phyloP scores from a whole-genome alignment of 2,329 filamentous ascomycete genomes.

The Hymenoscyphus occultus region DNA sequence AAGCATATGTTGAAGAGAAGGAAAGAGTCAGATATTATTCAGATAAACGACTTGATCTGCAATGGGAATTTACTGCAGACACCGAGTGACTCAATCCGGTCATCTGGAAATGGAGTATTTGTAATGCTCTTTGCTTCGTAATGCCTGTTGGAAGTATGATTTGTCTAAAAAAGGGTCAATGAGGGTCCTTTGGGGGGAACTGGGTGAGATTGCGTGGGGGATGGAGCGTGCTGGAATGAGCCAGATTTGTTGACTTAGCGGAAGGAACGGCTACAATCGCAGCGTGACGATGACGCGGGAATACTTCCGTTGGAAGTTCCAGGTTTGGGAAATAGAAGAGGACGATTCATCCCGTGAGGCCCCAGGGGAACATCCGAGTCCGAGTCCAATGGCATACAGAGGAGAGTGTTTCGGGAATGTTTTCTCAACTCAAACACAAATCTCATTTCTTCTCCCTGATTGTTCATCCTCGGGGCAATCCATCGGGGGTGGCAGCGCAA shows the following conservation, averaged over 20 bases:
- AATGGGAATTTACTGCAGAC: neutral
- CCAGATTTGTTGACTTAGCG: neutral
- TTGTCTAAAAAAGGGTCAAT: neutral
- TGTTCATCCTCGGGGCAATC: neutral
- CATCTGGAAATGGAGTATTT: neutral
- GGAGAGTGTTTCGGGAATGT: neutral
- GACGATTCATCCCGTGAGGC: neutral
- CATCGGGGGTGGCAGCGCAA: neutral
- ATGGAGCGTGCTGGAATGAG: neutral
- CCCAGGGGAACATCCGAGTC: neutral
- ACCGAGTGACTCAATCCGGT: constrained; percentile 3
- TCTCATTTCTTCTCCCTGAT: constrained; percentile 1
- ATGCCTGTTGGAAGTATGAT: neutral
- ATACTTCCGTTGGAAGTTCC: neutral
- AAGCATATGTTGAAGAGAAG: constrained; percentile 1
- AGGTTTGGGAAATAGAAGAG: neutral
- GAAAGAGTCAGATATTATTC: constrained; percentile 7
- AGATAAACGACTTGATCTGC: neutral
- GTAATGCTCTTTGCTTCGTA: neutral
- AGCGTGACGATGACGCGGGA: neutral
- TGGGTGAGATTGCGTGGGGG: neutral
- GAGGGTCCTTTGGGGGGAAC: neutral
- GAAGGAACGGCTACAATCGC: constrained; percentile 2
- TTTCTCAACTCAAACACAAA: neutral
- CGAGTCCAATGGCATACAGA: neutral